phyloP scores from a whole-genome alignment of 2,329 filamentous ascomycete genomes.

The Calonectria fujianensis region DNA sequence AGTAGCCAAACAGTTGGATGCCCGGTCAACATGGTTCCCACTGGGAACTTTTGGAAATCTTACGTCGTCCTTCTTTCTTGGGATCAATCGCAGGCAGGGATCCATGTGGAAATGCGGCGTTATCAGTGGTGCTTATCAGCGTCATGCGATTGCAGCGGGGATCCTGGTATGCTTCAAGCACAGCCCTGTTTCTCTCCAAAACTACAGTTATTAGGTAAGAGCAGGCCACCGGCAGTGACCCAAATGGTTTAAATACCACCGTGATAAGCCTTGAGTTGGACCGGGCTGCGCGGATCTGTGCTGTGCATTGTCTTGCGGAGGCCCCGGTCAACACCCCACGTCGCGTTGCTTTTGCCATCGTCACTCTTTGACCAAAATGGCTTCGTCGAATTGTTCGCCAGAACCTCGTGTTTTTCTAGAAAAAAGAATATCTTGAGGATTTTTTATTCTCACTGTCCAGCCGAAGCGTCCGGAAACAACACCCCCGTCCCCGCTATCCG shows the following conservation, averaged over 20 bases:
- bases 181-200: neutral
- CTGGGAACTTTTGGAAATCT: conserved; percentile 19
- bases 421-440: neutral
- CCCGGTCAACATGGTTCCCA: neutral
- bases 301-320: neutral
- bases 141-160: conserved; percentile 2
- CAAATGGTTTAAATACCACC: neutral
- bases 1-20: neutral
- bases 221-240: neutral
- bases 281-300: too few relatives aligned
- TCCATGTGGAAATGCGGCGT: neutral
- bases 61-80: conserved; percentile 6
- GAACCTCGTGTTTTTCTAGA: neutral
- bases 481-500: neutral
- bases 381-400: neutral
- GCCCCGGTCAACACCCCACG: neutral
- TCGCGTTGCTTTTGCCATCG: neutral
- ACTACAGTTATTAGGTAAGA: neutral
- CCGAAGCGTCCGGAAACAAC: neutral
- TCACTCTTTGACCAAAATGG: neutral
- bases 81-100: neutral
- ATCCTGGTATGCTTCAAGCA: neutral
- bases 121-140: conserved; percentile 19
- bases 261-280: neutral
- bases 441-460: neutral